Percentiles rank a stretch among this genome's conserved stretches.
Evolutionary conservation across 805 yeast genomes (phyloP).

Genomic region (Yamadazyma sp.): DNA sequence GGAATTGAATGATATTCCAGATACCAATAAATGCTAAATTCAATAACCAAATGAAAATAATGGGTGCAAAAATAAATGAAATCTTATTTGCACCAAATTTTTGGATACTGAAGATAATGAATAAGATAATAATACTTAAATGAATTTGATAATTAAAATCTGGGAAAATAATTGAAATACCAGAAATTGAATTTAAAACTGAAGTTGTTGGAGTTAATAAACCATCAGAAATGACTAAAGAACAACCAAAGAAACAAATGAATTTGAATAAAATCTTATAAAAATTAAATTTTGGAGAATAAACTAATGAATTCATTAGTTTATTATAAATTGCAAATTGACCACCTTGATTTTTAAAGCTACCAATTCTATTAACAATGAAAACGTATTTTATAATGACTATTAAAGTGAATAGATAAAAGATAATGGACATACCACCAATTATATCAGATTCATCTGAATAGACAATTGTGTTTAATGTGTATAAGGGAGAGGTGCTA

Average conservation of each 20-base stretch:
- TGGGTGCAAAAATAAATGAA: conserved; percentile 57
- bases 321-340: conserved; percentile 62
- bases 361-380: conserved; percentile 15
- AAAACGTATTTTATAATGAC: conserved; percentile 51
- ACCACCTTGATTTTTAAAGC: too few relatives aligned
- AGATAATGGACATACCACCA: conserved; percentile 52
- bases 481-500: conserved; percentile 61
- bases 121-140: not conserved
- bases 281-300: too few relatives aligned
- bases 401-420: conserved; percentile 52
- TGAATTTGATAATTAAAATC: not conserved
- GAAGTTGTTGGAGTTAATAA: conserved; percentile 63
- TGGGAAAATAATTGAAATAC: conserved; percentile 20
- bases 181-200: conserved; percentile 54
- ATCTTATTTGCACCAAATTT: conserved; percentile 48
- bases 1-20: conserved; percentile 41
- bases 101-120: conserved; percentile 26
- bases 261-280: conserved; percentile 1
- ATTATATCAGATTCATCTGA: conserved; percentile 37
- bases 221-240: conserved; percentile 58
- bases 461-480: conserved; percentile 26
- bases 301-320: conserved; percentile 38
- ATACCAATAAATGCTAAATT: conserved; percentile 45
- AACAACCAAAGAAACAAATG: conserved; percentile 50
- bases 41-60: conserved; percentile 50